Base-by-base conservation (phyloP, 768 basidiomycete species). In the Mycena kentingensis region DNA sequence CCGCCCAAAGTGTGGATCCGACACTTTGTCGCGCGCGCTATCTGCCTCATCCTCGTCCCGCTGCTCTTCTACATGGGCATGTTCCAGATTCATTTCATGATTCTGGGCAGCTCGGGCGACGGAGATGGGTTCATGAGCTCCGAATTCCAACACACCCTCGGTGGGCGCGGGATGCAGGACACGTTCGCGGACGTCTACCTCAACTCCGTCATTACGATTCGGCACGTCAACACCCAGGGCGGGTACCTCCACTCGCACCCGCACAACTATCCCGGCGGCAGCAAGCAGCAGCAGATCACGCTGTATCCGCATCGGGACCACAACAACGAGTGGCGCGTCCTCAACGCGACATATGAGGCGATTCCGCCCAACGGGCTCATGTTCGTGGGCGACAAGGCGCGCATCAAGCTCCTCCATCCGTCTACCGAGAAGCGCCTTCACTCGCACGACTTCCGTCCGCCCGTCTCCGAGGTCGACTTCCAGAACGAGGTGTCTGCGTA, bases 101-200 rank as follows among this genome's bases (percentile, higher is more conserved):
- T 99, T 60, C 76, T 99, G 25, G 81, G 84, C 63, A 89, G 88
- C 69, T 89, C 90, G 2, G 97, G 97, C 27, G 96, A 98, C 46
- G 97, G 97, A 0, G 97, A 98, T 67, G 94, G 95, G 1, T 99
- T 99, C 71, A 99, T 99, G 97, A 96, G 91, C 73, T 91, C 93
- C 2, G 95, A 94, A 67, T 99, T 99, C 74, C 95, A 98, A 71
- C 96, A 98, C 65, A 98, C 95, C 0, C 77, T 99, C 12, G 78
- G 85, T 15, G 93, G 94, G 5, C 85, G 85, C 37, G 83, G 87
- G 6, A 98, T 98, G 97, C 77, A 79, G 11, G 94, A 99, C 67
- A 98, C 96, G 0, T 94, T 77, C 68, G 92, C 94, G 24, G 97
- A 99, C 65, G 79, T 98, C 42, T 88, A 84, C 15, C 51, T 95